phyloP scores from a whole-genome alignment of 768 basidiomycete genomes.

The Lepiota brunneoincarnata region DNA sequence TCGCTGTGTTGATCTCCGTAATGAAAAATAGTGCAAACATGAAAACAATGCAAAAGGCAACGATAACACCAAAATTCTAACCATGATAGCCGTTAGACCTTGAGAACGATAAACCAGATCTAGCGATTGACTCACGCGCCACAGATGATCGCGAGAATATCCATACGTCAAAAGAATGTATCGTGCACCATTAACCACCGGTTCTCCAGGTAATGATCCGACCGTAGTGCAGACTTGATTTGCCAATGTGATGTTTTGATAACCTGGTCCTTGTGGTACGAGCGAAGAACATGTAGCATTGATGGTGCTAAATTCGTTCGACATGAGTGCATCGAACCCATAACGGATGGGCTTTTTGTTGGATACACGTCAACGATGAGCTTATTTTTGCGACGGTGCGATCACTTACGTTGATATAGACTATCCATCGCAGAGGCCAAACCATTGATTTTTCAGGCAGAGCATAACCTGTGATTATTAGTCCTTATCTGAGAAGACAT shows the following conservation, averaged over 20 bases:
- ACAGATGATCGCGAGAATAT: slow-evolving; percentile 33
- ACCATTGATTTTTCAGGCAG: slow-evolving; percentile 67
- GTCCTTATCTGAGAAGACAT: background rate
- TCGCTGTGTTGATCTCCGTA: slow-evolving; percentile 48
- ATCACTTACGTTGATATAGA: slow-evolving; percentile 54
- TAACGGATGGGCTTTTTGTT: slow-evolving; percentile 15
- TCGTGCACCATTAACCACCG: slow-evolving; percentile 53
- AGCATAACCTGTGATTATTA: slow-evolving; percentile 18
- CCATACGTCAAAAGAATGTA: slow-evolving; percentile 51
- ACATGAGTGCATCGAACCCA: slow-evolving; percentile 67
- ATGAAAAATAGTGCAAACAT: slow-evolving; percentile 49
- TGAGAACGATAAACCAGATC: background rate
- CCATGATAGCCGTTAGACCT: background rate
- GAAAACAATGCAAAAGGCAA: slow-evolving; percentile 66
- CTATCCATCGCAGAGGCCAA: slow-evolving; percentile 68
- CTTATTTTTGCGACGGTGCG: background rate
- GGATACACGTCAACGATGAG: slow-evolving; percentile 12
- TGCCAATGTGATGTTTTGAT: slow-evolving; percentile 47
- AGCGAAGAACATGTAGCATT: slow-evolving; percentile 56
- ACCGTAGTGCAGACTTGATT: slow-evolving; percentile 78
- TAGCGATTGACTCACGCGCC: slow-evolving; percentile 35
- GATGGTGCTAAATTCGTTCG: slow-evolving; percentile 80
- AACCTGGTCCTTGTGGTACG: slow-evolving; percentile 61
- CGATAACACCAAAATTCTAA: slow-evolving; percentile 67
- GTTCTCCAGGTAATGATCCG: slow-evolving; percentile 58